Conservation (phyloP, 1,284 basidiomycete species). For the Mycena sp. region DNA sequence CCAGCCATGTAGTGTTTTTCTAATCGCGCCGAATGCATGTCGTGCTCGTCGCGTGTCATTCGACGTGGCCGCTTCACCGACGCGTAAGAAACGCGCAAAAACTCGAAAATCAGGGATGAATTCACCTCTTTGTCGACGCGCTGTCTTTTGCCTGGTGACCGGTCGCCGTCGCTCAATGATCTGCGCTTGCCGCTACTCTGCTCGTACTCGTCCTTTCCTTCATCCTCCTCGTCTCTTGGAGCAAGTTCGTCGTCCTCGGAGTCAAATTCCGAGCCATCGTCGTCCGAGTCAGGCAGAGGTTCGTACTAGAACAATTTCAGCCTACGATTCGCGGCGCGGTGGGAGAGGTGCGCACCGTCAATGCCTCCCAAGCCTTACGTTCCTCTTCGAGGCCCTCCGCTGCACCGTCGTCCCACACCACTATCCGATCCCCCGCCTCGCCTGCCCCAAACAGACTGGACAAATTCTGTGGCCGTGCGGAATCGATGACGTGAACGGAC, state of each 20-base stretch:
- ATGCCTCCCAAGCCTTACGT: conserved; percentile 79
- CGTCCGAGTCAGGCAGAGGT: conserved; percentile 76
- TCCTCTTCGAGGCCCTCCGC: conserved; percentile 72
- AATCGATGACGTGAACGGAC: conserved; percentile 93
- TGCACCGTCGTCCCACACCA: conserved; percentile 92
- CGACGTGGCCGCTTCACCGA: conserved; percentile 46
- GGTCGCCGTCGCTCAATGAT: conserved; percentile 53
- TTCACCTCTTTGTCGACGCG: conserved; percentile 57
- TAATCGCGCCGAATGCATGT: conserved; percentile 68
- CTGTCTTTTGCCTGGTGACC: conserved; percentile 57
- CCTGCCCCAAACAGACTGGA: conserved; percentile 86
- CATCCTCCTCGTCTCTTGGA: conserved; percentile 53
- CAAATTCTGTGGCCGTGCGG: conserved; percentile 91
- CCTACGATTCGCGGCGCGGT: neutral
- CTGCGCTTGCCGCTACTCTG: conserved; percentile 68
- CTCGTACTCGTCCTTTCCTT: conserved; percentile 59
- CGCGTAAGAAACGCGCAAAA: neutral
- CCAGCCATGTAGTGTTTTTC: conserved; percentile 89
- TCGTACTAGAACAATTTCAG: conserved; percentile 61
- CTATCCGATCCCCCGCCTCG: conserved; percentile 73
- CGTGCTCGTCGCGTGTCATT: conserved; percentile 76
- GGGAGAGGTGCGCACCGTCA: conserved; percentile 66
- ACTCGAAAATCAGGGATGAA: conserved; percentile 17
- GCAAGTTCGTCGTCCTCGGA: conserved; percentile 54
- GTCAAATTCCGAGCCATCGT: conserved; percentile 59